Evolutionary conservation across 202 grass and related monocot species (phyloP).

Genomic region (Elaeis oleifera): DNA sequence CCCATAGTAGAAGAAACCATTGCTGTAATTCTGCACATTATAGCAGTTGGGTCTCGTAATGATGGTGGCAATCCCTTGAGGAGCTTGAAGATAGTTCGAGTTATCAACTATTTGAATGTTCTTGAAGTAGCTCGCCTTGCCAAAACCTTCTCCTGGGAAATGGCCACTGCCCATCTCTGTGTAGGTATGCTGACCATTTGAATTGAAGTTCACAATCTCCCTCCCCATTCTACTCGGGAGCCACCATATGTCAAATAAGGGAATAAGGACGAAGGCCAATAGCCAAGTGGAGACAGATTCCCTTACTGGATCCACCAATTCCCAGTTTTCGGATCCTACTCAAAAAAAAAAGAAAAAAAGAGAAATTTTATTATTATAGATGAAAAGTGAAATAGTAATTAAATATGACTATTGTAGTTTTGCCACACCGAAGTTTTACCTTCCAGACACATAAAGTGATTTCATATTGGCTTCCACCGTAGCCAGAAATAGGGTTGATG

Average conservation of each 20-base stretch:
- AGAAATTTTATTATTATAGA: too few relatives aligned
- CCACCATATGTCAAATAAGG: not conserved
- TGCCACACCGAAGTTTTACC: too few relatives aligned
- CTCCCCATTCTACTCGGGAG: constrained; percentile 3
- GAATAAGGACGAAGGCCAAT: constrained; percentile 10
- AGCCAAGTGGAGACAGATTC: not conserved
- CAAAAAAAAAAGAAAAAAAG: not conserved
- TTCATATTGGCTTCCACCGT: constrained; percentile 46
- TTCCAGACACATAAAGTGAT: constrained; percentile 3
- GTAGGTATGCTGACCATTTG: constrained; percentile 1
- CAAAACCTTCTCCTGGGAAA: constrained; percentile 74
- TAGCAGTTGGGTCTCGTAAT: not conserved
- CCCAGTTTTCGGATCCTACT: not conserved
- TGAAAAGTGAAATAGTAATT: too few relatives aligned
- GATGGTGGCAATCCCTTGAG: not conserved
- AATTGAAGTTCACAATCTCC: constrained; percentile 2
- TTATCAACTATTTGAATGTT: constrained; percentile 16
- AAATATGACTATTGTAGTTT: too few relatives aligned
- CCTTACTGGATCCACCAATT: constrained; percentile 12
- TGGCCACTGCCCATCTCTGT: constrained; percentile 80
- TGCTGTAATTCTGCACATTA: not conserved
- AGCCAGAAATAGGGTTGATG: too few relatives aligned
- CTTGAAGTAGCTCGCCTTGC: constrained; percentile 80
- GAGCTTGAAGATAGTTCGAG: not conserved
- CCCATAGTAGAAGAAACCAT: constrained; percentile 25